Base-by-base conservation (phyloP, 192 early-diverging fungal species). In the Funneliformis mosseae region DNA sequence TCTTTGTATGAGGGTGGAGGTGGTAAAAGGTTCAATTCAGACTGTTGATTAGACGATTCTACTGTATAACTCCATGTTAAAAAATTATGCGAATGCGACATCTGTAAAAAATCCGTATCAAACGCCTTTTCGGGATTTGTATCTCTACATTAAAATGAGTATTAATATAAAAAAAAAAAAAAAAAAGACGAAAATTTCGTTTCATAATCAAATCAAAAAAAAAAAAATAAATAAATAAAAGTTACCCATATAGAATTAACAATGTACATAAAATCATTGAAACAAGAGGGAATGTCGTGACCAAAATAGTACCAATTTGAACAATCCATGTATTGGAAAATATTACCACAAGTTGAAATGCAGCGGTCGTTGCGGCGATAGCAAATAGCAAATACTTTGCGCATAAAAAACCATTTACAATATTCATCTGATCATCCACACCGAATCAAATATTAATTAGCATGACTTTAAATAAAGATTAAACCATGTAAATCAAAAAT, bases 201-300 rank as follows among this genome's bases (percentile, higher is more conserved):
- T 33, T 7, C 5, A 21, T 55, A 21, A n/a, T n/a, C n/a, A n/a
- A n/a, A n/a, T n/a, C n/a, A n/a, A n/a, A n/a, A n/a, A n/a, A n/a
- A n/a, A n/a, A n/a, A n/a, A n/a, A n/a, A n/a, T n/a, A n/a, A n/a
- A 55, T 55, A 55, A 21, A 21, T 6, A 55, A 55, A 50, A 55
- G 0, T 67, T 25, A 33, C 14, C 64, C 64, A 1, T 67, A 67
- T 67, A 67, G 33, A 18, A 67, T 33, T 27, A 67, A 67, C 25
- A 67, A 16, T 67, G 33, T 67, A 28, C 64, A 67, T 67, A 38
- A 67, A 67, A 67, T 67, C 64, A 67, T 67, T 67, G 64, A 67
- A 67, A 12, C 23, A 33, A 28, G 33, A 33, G 64, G 14, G 3
- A 67, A 33, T 38, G 14, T 67, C 8, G 10, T 27, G 33, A 67